Evolutionary conservation across 805 yeast genomes (phyloP), one percentile per base, ranked within the genome.

Genomic region (Saccharomycopsis microspora): DNA sequence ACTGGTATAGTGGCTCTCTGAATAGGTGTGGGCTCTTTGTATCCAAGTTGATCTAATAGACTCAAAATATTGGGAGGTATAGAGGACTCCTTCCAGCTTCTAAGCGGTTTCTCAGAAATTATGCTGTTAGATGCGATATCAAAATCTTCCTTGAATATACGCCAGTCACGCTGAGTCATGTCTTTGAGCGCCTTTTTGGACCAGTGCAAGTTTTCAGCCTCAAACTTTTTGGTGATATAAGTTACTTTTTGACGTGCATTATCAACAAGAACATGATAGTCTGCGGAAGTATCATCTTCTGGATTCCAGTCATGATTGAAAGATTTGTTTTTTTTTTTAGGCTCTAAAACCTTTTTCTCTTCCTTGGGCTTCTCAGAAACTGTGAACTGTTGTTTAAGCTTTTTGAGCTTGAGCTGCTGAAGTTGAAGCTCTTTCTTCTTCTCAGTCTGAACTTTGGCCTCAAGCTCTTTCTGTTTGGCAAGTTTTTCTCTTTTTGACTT

Each of bases 91-190:
- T 63, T 46, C 97, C 97, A 90, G 5, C 61, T 60, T 49, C 96
- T 66, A 43, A 90, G 60, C 0, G 96, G 96, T 42, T 75, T 66
- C 7, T 60, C 59, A 5, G 37, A 33, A 3, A 60, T 34, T 0
- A 61, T 59, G 1, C 78, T 77, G 54, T 75, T 79, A 0, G 76
- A 67, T 1, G 70, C 65, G 28, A 90, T 85, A 54, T 74, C 74
- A 59, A 68, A 85, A 55, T 89, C 96, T 56, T 86, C 94, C 54
- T 73, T 74, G 61, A 90, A 68, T 34, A 87, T 81, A 49, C 96
- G 71, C 97, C 97, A 90, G 61, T 93, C 97, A 53, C 97, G 69
- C 0, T 71, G 67, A 0, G 76, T 75, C 97, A 90, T 88, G 39
- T 75, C 70, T 0, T 62, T 62, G 1, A 79, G 62, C 0, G 73